Evolutionary conservation across 2,329 filamentous ascomycete genomes (phyloP).

Genomic region (Xylariomycetidae sp.): DNA sequence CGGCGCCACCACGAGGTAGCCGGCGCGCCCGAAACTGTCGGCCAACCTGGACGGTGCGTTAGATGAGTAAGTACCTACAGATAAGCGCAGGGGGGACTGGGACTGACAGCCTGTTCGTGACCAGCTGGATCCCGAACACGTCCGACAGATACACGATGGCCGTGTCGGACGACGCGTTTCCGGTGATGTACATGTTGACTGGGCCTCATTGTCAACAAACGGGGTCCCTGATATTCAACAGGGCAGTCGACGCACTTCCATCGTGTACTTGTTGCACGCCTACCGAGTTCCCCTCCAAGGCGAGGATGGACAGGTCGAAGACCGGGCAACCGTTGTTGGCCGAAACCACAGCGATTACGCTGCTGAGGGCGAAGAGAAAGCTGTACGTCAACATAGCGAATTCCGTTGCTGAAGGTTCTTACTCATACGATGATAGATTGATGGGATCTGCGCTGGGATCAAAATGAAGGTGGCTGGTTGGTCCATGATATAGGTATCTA

Average conservation of each 20-base stretch:
- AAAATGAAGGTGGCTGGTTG: no score
- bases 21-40: conserved; percentile 31
- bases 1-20: conserved; percentile 28
- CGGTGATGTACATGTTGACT: conserved; percentile 29
- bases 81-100: not conserved
- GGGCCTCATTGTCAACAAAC: conserved; percentile 3
- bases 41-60: conserved; percentile 18
- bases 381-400: not conserved
- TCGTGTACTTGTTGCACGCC: conserved; percentile 23
- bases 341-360: not conserved
- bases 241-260: conserved; percentile 14
- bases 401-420: no score
- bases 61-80: not conserved
- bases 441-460: no score
- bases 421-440: no score
- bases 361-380: not conserved
- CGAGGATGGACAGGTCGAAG: conserved; percentile 17
- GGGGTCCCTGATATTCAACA: not conserved
- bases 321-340: not conserved
- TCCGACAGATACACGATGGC: conserved; percentile 29
- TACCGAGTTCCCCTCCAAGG: conserved; percentile 19
- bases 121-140: conserved; percentile 27
- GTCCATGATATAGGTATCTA: no score
- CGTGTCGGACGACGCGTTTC: conserved; percentile 18
- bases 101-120: conserved; percentile 23